Percentiles rank a stretch among this genome's conserved stretches.
These are phyloP conservation scores for Fereydounia khargensis DNA, from an alignment of 1,284 basidiomycete species.

Conservation along the genomic window DNA sequence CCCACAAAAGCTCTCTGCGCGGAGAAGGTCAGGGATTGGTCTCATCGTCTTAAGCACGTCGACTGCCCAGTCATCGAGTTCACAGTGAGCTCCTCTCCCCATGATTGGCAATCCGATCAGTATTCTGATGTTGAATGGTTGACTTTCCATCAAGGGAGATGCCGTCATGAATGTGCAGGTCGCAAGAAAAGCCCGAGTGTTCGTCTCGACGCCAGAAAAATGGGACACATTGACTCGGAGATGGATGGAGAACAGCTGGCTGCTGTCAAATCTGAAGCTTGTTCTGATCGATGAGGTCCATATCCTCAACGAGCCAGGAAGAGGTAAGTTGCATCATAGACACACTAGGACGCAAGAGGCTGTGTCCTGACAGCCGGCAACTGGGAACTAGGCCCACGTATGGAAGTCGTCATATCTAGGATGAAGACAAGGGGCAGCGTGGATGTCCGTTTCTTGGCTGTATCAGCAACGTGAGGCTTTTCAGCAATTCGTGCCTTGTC, in stretches of 20 bases:
- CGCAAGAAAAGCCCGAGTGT: slow-evolving; percentile 23
- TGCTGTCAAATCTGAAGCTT: slow-evolving; percentile 59
- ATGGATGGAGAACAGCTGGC: slow-evolving; percentile 36
- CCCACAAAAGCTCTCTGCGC: slow-evolving; percentile 83
- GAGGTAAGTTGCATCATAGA: no score
- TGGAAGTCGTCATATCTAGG: slow-evolving; percentile 90
- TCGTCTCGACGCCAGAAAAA: slow-evolving; percentile 66
- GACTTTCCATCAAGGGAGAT: no score
- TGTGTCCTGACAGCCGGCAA: no score
- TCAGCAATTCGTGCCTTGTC: no score
- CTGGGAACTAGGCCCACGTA: slow-evolving; percentile 58
- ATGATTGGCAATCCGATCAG: no score
- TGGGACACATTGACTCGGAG: slow-evolving; percentile 41
- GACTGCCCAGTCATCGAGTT: slow-evolving; percentile 75
- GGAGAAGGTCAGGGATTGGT: slow-evolving; percentile 83
- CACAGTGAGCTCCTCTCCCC: slow-evolving; percentile 74
- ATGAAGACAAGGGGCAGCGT: slow-evolving; percentile 71
- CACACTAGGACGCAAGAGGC: no score
- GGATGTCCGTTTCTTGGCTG: slow-evolving; percentile 75
- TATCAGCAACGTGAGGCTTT: slow-evolving; percentile 71
- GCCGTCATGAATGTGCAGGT: no score
- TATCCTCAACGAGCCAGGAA: slow-evolving; percentile 81
- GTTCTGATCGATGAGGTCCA: slow-evolving; percentile 85
- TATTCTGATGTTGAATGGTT: no score
- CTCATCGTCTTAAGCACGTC: slow-evolving; percentile 70